Evolutionary conservation across 352 stramenopile genomes (phyloP), one percentile per base, ranked within the genome.

Genomic region (Pythium brachiatum): DNA sequence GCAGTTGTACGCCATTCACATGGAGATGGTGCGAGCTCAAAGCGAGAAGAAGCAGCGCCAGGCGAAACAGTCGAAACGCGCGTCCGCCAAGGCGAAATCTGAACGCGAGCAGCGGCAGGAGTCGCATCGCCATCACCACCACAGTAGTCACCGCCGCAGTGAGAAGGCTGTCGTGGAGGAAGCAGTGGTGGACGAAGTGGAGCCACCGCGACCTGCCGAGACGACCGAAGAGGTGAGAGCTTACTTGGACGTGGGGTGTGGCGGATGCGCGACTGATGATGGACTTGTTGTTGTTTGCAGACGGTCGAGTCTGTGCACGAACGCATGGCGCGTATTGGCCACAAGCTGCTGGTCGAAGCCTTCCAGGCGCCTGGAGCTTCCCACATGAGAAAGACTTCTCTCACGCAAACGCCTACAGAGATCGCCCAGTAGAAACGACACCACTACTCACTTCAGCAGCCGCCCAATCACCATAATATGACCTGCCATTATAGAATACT

Each of bases 281-380:
- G 41, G n/a, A 27, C 18, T 21, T 36, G 25, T 39, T 27, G 23
- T 53, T 53, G 32, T 7, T 27, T 68, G 27, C 11, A 39, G 34
- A 63, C 41, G 47, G 53, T 31, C n/a, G 62, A 61, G 31, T 68
- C 71, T 41, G 71, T 91, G 1, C 73, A 83, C 21, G 67, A 81
- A 27, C 78, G 77, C 20, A 90, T 91, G 34, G 84, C 84, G 0
- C 73, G 79, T 55, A 89, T 93, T 52, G 84, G 84, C 9, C 78
- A 88, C 56, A 83, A 83, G 41, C 75, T 93, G 60, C 72, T 91
- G 9, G 64, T 75, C 11, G 81, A 90, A 58, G 81, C 83, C 26
- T 89, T 92, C 57, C 56, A 60, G 44, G 27, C 63, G 25, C 59
- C 64, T 8, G 44, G 16, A 7, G 26, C 18, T 12, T 0, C 52